Percentiles rank a stretch among this genome's conserved stretches.
Evolutionary conservation across 805 yeast genomes (phyloP).

Genomic region (Zygosaccharomyces siamensis): DNA sequence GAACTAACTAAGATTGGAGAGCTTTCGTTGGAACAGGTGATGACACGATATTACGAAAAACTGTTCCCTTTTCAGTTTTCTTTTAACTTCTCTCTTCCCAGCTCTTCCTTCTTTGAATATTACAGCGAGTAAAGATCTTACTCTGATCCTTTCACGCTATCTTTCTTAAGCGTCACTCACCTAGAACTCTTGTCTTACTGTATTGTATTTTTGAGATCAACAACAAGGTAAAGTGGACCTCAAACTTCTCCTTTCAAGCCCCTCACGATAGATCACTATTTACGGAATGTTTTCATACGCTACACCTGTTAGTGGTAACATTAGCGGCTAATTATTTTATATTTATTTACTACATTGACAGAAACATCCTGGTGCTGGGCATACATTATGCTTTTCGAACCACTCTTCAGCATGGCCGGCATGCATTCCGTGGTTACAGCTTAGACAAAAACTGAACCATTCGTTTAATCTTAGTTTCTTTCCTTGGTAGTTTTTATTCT

Average conservation of each 20-base stretch:
- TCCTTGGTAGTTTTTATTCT: constrained; percentile 11
- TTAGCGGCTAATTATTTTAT: neutral
- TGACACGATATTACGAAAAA: neutral
- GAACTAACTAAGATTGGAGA: neutral
- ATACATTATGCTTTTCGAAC: constrained; percentile 80
- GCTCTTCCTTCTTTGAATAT: neutral
- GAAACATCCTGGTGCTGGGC: constrained; percentile 92
- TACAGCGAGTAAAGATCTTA: neutral
- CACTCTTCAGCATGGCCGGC: constrained; percentile 95
- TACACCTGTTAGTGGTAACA: neutral
- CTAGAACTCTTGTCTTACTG: neutral
- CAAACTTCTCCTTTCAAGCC: constrained; percentile 6
- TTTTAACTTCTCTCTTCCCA: neutral
- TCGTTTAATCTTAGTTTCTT: constrained; percentile 45
- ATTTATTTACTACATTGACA: constrained; percentile 65
- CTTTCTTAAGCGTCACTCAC: neutral
- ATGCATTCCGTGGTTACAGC: constrained; percentile 92
- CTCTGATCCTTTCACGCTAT: constrained; percentile 1
- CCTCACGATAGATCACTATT: constrained; percentile 7
- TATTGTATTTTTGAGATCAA: neutral
- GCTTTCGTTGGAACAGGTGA: neutral
- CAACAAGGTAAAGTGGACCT: constrained; percentile 2
- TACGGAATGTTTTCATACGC: constrained; percentile 3
- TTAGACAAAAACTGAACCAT: constrained; percentile 89
- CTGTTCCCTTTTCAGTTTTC: neutral